These are phyloP conservation scores for Lactarius deliciosus DNA, from an alignment of 768 basidiomycete genomes.

Conservation along the genomic window DNA sequence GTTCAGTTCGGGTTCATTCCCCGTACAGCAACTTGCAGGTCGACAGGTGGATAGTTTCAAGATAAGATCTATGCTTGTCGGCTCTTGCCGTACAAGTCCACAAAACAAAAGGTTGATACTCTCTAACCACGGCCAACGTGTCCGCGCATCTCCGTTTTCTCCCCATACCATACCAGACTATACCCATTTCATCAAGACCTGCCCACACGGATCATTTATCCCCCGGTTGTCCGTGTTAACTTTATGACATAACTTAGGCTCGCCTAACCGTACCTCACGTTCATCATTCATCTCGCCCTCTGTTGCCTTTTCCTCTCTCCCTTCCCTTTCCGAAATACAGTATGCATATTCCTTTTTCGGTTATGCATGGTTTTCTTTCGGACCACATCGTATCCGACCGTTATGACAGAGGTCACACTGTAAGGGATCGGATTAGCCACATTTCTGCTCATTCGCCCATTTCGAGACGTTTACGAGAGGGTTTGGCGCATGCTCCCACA, in stretches of 20 bases:
- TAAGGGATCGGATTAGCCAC: constrained; percentile 26
- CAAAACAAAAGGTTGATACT: constrained; percentile 4
- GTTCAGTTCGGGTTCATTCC: constrained; percentile 22
- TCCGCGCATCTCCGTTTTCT: constrained; percentile 27
- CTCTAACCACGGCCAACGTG: constrained; percentile 27
- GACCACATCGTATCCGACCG: constrained; percentile 19
- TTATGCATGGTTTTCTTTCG: neutral
- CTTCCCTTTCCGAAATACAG: constrained; percentile 4
- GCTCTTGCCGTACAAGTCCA: constrained; percentile 13
- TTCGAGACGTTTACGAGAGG: constrained; percentile 26
- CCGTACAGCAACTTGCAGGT: constrained; percentile 16
- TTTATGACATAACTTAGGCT: constrained; percentile 30
- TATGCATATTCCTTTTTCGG: constrained; percentile 13
- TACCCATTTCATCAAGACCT: constrained; percentile 20
- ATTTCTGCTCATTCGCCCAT: constrained; percentile 13
- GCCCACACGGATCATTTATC: constrained; percentile 27
- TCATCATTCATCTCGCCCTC: constrained; percentile 24
- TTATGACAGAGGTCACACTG: constrained; percentile 26
- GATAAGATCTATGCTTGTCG: constrained; percentile 24
- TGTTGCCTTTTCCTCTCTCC: constrained; percentile 15
- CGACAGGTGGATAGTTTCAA: constrained; percentile 10
- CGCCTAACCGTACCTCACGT: constrained; percentile 26
- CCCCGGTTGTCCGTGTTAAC: constrained; percentile 24
- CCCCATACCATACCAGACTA: constrained; percentile 22
- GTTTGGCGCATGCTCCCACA: constrained; percentile 27